Percentiles rank a stretch among this genome's conserved stretches.
Evolutionary conservation across 176 grass and related monocot species (phyloP).

Genomic region (Cenchrus americanus): DNA sequence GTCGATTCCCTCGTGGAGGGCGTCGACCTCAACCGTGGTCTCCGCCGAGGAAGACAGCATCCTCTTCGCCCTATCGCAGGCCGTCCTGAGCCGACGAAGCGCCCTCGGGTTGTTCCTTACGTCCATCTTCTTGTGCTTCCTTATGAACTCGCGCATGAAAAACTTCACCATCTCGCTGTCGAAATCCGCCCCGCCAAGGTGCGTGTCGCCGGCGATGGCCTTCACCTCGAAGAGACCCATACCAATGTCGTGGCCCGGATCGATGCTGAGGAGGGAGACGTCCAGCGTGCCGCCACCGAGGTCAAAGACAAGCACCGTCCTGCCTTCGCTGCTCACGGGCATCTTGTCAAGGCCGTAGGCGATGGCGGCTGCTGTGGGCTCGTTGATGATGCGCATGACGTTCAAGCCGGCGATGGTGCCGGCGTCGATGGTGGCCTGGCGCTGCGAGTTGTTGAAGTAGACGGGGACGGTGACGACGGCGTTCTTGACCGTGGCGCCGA

Average conservation of each 20-base stretch:
- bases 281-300: slow-evolving; percentile 50
- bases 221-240: slow-evolving; percentile 11
- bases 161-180: slow-evolving; percentile 39
- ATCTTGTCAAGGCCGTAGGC: slow-evolving; percentile 69
- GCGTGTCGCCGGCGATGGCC: background rate
- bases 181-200: background rate
- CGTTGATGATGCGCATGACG: slow-evolving; percentile 64
- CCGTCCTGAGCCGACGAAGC: background rate
- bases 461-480: slow-evolving; percentile 62
- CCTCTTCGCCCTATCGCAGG: background rate
- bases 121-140: slow-evolving; percentile 53
- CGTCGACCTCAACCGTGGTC: slow-evolving; percentile 27
- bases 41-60: background rate
- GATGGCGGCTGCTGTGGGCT: slow-evolving; percentile 66
- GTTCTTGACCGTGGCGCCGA: slow-evolving; percentile 45
- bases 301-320: slow-evolving; percentile 61
- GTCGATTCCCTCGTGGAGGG: slow-evolving; percentile 44
- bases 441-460: slow-evolving; percentile 73
- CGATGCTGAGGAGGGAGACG: slow-evolving; percentile 43
- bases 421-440: slow-evolving; percentile 67
- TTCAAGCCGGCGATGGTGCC: slow-evolving; percentile 58
- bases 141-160: slow-evolving; percentile 52
- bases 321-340: background rate
- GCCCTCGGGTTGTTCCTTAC: background rate
- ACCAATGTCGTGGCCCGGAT: background rate